Base-by-base conservation (phyloP, 2,329 filamentous ascomycete species). In the Cytospora mali region DNA sequence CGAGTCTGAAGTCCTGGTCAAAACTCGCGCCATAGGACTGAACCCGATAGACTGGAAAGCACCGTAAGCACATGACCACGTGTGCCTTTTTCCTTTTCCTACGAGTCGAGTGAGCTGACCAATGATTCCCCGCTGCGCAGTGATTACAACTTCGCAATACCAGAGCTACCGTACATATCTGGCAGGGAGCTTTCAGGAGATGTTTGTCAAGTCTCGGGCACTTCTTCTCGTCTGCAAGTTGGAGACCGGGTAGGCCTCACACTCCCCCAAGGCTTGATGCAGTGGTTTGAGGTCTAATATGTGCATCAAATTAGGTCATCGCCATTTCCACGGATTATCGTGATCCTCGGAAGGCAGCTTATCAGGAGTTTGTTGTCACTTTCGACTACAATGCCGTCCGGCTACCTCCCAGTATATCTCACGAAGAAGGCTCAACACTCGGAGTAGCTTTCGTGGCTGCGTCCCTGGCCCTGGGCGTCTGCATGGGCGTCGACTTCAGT, bases 21-120 rank as follows among this genome's bases (percentile, higher is more conserved):
- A 83, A 70, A 82, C 86, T 1, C 76, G 82, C 42, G 84, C 84
- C 14, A 87, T 91, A 68, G 89, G 90, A 0, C 75, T 93, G 42
- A 93, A 93, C 69, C 90, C 90, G 0, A 89, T 93, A 61, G 90
- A 91, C 71, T 91, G 86, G 86, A 90, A 90, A 76, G 83, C 86
- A 64, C 86, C 88, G 88, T 90, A 76, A 68, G 84, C 79, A 14
- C 13, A 42, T 46, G 4, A 21, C 27, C 23, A 46, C 27, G 33
- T 7, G 23, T n/a, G 28, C 23, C 42, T n/a, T 9, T 54, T 3
- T 6, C n/a, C n/a, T n/a, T n/a, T n/a, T n/a, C n/a, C n/a, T n/a
- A n/a, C n/a, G 27, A 14, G 35, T 25, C 21, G 18, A 14, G 33
- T 60, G 16, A 46, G 42, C 4, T 25, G 52, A 42, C 11, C 56